Evolutionary conservation across 257 asterid species (phyloP).

Genomic region (Forsythia suspensa): DNA sequence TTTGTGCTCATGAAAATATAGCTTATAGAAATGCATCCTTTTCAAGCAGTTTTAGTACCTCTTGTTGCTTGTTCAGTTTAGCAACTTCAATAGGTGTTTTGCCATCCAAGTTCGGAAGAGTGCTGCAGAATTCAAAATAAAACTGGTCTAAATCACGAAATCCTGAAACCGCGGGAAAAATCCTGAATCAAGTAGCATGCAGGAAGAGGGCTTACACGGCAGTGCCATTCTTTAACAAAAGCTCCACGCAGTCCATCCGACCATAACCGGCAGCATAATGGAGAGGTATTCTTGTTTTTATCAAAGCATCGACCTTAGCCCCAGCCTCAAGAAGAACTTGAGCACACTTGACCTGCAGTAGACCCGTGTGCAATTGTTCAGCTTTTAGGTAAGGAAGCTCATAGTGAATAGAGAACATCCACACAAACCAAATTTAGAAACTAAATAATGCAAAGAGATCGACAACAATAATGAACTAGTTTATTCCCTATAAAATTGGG

Average conservation of each 20-base stretch:
- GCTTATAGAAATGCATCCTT: slow-evolving; percentile 82
- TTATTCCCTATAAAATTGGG: no score
- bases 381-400: background rate
- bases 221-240: slow-evolving; percentile 85
- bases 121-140: slow-evolving; percentile 42
- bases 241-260: slow-evolving; percentile 90
- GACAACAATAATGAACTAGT: no score
- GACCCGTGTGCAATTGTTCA: background rate
- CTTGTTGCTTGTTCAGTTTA: slow-evolving; percentile 84
- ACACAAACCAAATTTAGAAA: no score
- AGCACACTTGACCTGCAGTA: slow-evolving; percentile 76
- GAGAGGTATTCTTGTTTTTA: slow-evolving; percentile 96
- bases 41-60: slow-evolving; percentile 83
- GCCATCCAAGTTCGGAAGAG: slow-evolving; percentile 95
- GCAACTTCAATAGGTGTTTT: slow-evolving; percentile 97
- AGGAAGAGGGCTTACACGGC: slow-evolving; percentile 72
- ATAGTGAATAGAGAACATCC: no score
- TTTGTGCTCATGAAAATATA: background rate
- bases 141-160: no score
- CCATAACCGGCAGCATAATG: slow-evolving; percentile 99
- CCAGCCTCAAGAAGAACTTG: slow-evolving; percentile 94
- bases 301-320: slow-evolving; percentile 93
- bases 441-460: no score
- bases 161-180: no score
- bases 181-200: no score